phyloP scores from a whole-genome alignment of 257 asterid genomes.

The Petunia secreta region DNA sequence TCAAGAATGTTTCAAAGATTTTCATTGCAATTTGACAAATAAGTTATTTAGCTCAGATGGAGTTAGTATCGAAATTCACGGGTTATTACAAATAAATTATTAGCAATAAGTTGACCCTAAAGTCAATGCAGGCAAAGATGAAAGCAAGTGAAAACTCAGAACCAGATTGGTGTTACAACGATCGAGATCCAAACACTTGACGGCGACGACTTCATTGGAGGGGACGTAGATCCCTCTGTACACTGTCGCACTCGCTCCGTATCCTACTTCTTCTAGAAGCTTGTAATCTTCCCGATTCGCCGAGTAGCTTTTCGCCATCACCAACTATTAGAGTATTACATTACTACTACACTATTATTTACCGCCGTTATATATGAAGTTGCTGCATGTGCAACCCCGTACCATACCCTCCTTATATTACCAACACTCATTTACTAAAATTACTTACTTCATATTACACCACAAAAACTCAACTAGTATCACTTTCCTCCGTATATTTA shows the following conservation, averaged over 20 bases:
- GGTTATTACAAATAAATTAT: too few species aligned
- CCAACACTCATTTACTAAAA: too few species aligned
- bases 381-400: too few species aligned
- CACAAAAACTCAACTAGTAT: too few species aligned
- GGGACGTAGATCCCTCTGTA: slow-evolving; percentile 88
- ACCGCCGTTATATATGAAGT: too few species aligned
- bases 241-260: slow-evolving; percentile 95
- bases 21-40: background rate
- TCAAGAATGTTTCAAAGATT: background rate
- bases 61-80: background rate
- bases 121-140: too few species aligned
- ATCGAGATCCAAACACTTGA: slow-evolving; percentile 99
- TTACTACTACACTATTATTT: too few species aligned
- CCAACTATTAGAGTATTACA: background rate
- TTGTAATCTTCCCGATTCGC: slow-evolving; percentile 71
- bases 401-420: too few species aligned
- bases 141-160: slow-evolving; percentile 29
- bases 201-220: slow-evolving; percentile 80
- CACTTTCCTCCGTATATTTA: too few species aligned
- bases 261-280: slow-evolving; percentile 91
- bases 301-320: slow-evolving; percentile 54
- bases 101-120: too few species aligned
- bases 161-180: slow-evolving; percentile 99
- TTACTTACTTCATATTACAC: too few species aligned
- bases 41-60: background rate